Evolutionary conservation across 306 rosid species (phyloP).

Genomic region (Vigna unguiculata): DNA sequence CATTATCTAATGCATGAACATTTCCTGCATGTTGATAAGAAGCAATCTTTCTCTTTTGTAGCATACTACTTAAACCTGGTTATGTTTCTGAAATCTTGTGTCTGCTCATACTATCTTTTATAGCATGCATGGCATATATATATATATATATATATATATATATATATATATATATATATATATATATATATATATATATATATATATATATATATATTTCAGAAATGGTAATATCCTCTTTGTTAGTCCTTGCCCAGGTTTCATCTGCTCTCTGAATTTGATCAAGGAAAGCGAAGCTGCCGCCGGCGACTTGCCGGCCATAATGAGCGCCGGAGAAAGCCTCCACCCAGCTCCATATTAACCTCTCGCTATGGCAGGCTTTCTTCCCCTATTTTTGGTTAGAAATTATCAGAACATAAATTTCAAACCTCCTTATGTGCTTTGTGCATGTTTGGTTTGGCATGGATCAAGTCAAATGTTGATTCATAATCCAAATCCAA

Average conservation of each 20-base stretch:
- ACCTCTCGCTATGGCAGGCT: constrained; percentile 63
- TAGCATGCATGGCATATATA: too few species aligned
- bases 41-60: background rate
- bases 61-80: background rate
- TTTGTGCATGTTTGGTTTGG: too few species aligned
- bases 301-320: constrained; percentile 97
- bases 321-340: constrained; percentile 95
- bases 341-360: constrained; percentile 72
- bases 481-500: too few species aligned
- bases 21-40: constrained; percentile 12
- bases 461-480: too few species aligned
- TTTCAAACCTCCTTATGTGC: background rate
- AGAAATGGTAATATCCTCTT: constrained; percentile 41
- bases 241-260: constrained; percentile 64
- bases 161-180: too few species aligned
- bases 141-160: too few species aligned
- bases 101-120: background rate
- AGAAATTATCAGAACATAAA: constrained; percentile 45
- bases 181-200: too few species aligned
- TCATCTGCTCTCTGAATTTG: constrained; percentile 92
- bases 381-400: constrained; percentile 65
- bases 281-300: constrained; percentile 94
- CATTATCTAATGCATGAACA: background rate
- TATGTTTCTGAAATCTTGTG: constrained; percentile 3
- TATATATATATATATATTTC: too few species aligned